Evolutionary conservation across 352 stramenopile genomes (phyloP).

Genomic region (Phytophthora megakarya): DNA sequence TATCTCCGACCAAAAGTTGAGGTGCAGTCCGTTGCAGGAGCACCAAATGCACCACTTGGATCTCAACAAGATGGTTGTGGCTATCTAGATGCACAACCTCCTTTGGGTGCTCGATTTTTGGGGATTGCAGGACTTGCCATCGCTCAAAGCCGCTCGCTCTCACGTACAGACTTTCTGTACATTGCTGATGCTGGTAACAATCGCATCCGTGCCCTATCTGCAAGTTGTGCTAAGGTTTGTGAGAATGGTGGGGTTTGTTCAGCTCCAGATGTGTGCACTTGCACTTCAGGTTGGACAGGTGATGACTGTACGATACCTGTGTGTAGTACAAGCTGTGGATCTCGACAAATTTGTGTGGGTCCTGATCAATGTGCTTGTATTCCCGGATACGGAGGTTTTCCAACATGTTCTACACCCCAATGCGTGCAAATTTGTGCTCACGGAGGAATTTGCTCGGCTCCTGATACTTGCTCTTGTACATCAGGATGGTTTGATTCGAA

Average conservation of each 20-base stretch:
- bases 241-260: slow-evolving; percentile 94
- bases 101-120: slow-evolving; percentile 77
- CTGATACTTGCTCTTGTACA: slow-evolving; percentile 93
- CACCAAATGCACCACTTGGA: slow-evolving; percentile 79
- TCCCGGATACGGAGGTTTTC: slow-evolving; percentile 87
- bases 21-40: slow-evolving; percentile 92
- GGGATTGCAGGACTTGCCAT: slow-evolving; percentile 42
- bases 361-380: slow-evolving; percentile 93
- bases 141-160: slow-evolving; percentile 37
- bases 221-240: slow-evolving; percentile 92
- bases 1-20: slow-evolving; percentile 66
- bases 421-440: slow-evolving; percentile 93
- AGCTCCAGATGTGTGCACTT: slow-evolving; percentile 87
- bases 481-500: slow-evolving; percentile 96
- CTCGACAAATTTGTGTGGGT: slow-evolving; percentile 89
- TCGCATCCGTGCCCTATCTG: slow-evolving; percentile 90
- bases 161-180: slow-evolving; percentile 72
- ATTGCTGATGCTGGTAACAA: slow-evolving; percentile 95
- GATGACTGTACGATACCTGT: slow-evolving; percentile 89
- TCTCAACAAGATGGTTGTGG: slow-evolving; percentile 88
- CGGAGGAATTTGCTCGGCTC: slow-evolving; percentile 86
- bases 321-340: slow-evolving; percentile 53
- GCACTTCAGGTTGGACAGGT: slow-evolving; percentile 87
- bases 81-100: slow-evolving; percentile 82
- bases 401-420: slow-evolving; percentile 71